These are phyloP conservation scores for Pichia phayaonensis DNA, from an alignment of 805 yeast genomes.

Conservation along the genomic window DNA sequence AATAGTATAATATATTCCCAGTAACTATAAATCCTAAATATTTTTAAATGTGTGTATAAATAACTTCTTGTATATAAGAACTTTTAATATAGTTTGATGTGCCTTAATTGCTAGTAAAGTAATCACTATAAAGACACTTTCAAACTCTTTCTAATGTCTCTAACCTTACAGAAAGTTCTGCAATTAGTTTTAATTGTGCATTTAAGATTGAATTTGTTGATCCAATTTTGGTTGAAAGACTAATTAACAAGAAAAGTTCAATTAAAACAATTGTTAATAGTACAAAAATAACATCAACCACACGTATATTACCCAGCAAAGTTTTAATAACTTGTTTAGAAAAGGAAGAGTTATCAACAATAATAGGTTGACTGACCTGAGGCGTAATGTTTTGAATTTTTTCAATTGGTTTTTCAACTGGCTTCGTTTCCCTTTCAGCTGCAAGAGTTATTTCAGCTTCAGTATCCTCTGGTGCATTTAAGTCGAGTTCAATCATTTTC, in stretches of 20 bases:
- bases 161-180: not conserved
- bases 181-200: not conserved
- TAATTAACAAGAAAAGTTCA: not conserved
- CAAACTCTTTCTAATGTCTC: not conserved
- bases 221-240: not conserved
- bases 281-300: not conserved
- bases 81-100: not conserved
- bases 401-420: not conserved
- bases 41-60: no score
- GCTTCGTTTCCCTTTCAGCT: not conserved
- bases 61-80: not conserved
- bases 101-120: not conserved
- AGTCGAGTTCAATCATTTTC: constrained; percentile 1
- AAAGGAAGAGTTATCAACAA: not conserved
- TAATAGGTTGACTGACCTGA: not conserved
- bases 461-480: not conserved
- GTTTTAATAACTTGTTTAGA: not conserved
- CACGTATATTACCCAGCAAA: not conserved
- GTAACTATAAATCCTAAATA: no score
- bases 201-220: not conserved
- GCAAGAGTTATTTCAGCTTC: not conserved
- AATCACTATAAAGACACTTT: not conserved
- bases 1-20: not conserved
- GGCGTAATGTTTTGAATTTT: not conserved
- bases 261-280: not conserved